Base-by-base conservation (phyloP, 352 stramenopile genomes). In the Thalassiosira oceanica region DNA sequence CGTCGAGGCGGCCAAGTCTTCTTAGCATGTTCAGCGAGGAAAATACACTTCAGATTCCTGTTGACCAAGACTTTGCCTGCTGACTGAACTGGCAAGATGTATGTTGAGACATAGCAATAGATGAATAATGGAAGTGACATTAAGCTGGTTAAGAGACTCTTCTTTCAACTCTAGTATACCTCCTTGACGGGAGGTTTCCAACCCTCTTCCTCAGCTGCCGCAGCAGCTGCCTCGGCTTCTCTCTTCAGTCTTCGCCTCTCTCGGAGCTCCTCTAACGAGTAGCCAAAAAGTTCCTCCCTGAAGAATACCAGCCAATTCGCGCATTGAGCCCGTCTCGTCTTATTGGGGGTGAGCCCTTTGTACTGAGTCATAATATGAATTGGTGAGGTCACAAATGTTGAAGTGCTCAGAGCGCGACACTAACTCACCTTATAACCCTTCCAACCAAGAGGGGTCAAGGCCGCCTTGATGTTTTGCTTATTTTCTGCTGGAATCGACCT, bases 291-390 rank as follows among this genome's bases (percentile, higher is more conserved):
- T 61, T 91, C 73, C 45, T 91, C 81, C 20, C 84, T 44, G 68
- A 80, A 91, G 48, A 77, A 91, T 10, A 92, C 39, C 5, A 92
- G 55, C 84, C 85, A 93, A 62, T 93, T 92, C n/a, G 78, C 68
- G 56, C 84, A 92, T 68, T 95, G 90, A 11, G 88, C 90, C 16
- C 90, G 49, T 41, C 90, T 68, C n/a, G 90, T 95, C 66, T 90
- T 86, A 71, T 95, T 94, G 39, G 90, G 90, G 15, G 88, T 94
- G 15, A 95, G 72, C 65, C 92, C 87, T n/a, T 79, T 75, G 43
- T 65, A 75, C 62, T 88, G 43, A n/a, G 31, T 11, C 52, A 50
- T 58, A 20, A 20, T 3, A 53, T 33, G 18, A 52, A 27, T 2
- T 50, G 23, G 16, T 35, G 16, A 58, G 28, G 23, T 52, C 21